phyloP scores from a whole-genome alignment of 768 basidiomycete genomes.

The Leccinum pellstonianum region DNA sequence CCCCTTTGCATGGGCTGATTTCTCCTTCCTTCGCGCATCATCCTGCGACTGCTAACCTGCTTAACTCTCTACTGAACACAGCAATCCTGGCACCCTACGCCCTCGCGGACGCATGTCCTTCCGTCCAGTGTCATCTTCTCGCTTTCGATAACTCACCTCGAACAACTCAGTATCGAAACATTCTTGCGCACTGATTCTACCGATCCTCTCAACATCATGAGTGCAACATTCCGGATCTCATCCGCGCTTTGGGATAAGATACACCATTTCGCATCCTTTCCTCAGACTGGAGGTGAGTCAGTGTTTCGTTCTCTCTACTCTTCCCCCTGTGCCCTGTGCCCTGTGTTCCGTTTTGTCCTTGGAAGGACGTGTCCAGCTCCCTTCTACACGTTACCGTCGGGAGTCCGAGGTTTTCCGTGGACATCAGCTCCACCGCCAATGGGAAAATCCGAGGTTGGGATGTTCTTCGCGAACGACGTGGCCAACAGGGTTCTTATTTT shows the following conservation, averaged over 20 bases:
- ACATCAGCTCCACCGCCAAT: background rate
- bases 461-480: background rate
- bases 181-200: background rate
- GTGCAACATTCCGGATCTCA: constrained; percentile 63
- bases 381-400: background rate
- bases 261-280: constrained; percentile 88
- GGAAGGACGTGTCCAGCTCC: background rate
- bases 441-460: background rate
- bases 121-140: background rate
- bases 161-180: constrained; percentile 1
- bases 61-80: background rate
- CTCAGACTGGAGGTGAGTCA: constrained; percentile 81
- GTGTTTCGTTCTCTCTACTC: background rate
- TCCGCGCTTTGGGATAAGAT: constrained; percentile 85
- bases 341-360: background rate
- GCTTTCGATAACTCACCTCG: constrained; percentile 14
- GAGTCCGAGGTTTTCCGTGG: constrained; percentile 1
- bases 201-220: constrained; percentile 29
- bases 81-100: constrained; percentile 24
- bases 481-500: background rate
- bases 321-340: too few relatives aligned
- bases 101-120: constrained; percentile 24
- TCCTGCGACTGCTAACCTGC: background rate
- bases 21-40: background rate
- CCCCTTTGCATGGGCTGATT: constrained; percentile 21